Base-by-base conservation (phyloP, 2,329 filamentous ascomycete species). In the Didymella pomorum region DNA sequence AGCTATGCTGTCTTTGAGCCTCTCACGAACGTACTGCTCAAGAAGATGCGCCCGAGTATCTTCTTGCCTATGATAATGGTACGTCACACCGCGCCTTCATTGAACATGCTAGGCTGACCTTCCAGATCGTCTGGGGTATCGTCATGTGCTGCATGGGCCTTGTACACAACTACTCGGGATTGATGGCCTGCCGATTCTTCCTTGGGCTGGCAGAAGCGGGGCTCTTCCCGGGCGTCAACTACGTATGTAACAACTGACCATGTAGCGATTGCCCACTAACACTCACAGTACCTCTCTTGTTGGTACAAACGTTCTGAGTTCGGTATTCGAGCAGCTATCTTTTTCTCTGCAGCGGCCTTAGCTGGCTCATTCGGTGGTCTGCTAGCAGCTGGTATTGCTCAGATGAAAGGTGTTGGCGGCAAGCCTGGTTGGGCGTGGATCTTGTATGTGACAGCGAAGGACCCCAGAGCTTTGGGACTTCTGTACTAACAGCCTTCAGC, bases 11-110 rank as follows among this genome's bases (percentile, higher is more conserved):
- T 93, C 31, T 93, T 92, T 62, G 92, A 95, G 74, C 87, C 87
- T 0, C 68, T 93, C 42, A 92, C 91, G 59, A 96, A 96, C 73
- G 81, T 94, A 45, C 77, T 96, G 23, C 86, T 96, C 58, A 96
- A 96, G 78, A 84, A 83, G 18, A 79, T 91, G 61, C 84, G 87
- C 1, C 93, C 93, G 0, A 91, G 89, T 37, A 79, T 93, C 52
- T 97, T 96, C 72, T 87, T 96, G 54, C 90, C 92, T 2, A 80
- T 84, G 29, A 96, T 96, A 71, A 96, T 97, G 89, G 83, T 85
- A 7, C 59, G 52, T 62, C 70, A 64, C 14, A 2, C 10, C n/a
- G 7, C 18, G 4, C 23, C 12, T 3, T 10, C 4, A 3, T 18
- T 16, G 23, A 26, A 23, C 14, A n/a, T 8, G 33, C 6, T 2